Evolutionary conservation across 2,329 filamentous ascomycete genomes (phyloP).

Genomic region (Cephalotrichum gorgonifer): DNA sequence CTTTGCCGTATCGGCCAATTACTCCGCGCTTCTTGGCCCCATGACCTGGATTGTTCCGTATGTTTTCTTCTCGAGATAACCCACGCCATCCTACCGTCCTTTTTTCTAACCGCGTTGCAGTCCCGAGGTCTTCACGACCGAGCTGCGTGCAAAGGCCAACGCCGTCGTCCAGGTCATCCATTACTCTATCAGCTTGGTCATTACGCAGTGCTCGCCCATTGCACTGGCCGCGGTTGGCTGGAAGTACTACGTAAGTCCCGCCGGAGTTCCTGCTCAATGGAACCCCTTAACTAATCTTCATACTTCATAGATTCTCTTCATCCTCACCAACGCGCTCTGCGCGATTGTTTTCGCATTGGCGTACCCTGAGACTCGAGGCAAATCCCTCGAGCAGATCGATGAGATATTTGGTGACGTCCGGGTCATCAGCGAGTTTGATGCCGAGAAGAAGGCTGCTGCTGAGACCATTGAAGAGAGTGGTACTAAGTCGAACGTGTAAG

Average conservation of each 20-base stretch:
- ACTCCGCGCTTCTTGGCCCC: slow-evolving; percentile 24
- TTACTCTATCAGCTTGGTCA: slow-evolving; percentile 27
- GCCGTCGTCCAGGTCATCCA: slow-evolving; percentile 28
- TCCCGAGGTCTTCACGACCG: slow-evolving; percentile 28
- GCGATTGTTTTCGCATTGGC: slow-evolving; percentile 21
- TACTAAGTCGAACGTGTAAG: too few species aligned
- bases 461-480: too few species aligned
- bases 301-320: slow-evolving; percentile 21
- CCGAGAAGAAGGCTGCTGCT: not conserved
- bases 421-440: slow-evolving; percentile 13
- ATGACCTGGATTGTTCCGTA: slow-evolving; percentile 33
- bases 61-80: slow-evolving; percentile 7
- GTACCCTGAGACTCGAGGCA: slow-evolving; percentile 27
- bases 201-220: slow-evolving; percentile 29
- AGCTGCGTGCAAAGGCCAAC: slow-evolving; percentile 28
- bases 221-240: slow-evolving; percentile 25
- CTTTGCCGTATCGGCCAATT: slow-evolving; percentile 27
- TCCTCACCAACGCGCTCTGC: slow-evolving; percentile 26
- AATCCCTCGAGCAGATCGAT: slow-evolving; percentile 28
- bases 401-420: slow-evolving; percentile 28
- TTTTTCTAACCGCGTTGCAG: slow-evolving; percentile 8
- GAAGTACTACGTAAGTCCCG: slow-evolving; percentile 25
- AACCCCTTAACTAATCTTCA: not conserved
- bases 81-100: not conserved
- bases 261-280: not conserved